A percentile compares a stretch with the other conserved stretches of the same genome.
Conservation (phyloP, 2,329 filamentous ascomycete species). For the Hymenoscyphus linearis region DNA sequence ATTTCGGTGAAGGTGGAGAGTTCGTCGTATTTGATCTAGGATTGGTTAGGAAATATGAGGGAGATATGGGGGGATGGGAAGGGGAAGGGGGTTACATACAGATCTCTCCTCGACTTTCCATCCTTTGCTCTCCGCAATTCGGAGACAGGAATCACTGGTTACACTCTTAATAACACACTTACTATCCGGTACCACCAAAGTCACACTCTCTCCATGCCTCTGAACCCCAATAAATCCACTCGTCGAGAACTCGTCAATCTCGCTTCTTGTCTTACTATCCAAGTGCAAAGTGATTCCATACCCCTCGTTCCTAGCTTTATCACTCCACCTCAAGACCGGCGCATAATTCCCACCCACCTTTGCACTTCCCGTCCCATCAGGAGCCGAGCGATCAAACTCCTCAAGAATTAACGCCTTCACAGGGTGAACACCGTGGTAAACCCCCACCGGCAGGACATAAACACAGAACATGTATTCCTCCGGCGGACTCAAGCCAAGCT, state of each 20-base stretch:
- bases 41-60: not conserved
- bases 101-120: slow-evolving; percentile 77
- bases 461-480: slow-evolving; percentile 91
- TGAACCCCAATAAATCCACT: slow-evolving; percentile 85
- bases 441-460: slow-evolving; percentile 85
- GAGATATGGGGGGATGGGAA: not conserved
- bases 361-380: slow-evolving; percentile 82
- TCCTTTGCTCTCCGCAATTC: slow-evolving; percentile 71
- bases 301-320: slow-evolving; percentile 70
- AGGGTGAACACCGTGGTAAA: slow-evolving; percentile 86
- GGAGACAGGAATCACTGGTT: slow-evolving; percentile 71
- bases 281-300: slow-evolving; percentile 94
- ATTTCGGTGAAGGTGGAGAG: slow-evolving; percentile 65
- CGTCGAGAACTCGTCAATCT: slow-evolving; percentile 94
- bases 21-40: slow-evolving; percentile 58
- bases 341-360: slow-evolving; percentile 97
- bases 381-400: slow-evolving; percentile 90
- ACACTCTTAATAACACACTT: slow-evolving; percentile 83
- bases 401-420: slow-evolving; percentile 87
- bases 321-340: slow-evolving; percentile 82
- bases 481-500: slow-evolving; percentile 79
- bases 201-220: slow-evolving; percentile 38
- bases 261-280: slow-evolving; percentile 75
- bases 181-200: slow-evolving; percentile 77
- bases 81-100: slow-evolving; percentile 39